Evolutionary conservation across 306 rosid genomes (phyloP), one percentile per base, ranked within the genome.

Genomic region (Malus fusca): DNA sequence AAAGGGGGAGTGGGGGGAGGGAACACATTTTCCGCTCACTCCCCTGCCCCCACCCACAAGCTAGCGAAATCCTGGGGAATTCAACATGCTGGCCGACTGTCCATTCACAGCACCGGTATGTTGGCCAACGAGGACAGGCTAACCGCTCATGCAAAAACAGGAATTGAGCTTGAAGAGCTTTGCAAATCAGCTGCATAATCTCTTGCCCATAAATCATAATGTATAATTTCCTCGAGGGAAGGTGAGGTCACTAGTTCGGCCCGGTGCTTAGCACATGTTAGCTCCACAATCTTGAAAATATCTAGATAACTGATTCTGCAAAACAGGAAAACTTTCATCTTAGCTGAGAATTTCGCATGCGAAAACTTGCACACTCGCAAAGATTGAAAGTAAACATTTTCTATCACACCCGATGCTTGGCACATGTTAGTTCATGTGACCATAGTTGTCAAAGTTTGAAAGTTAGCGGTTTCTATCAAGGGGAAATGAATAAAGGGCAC

Each of bases 251-350:
- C 82, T 80, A 96, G 69, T 75, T 96, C 99, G 4, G 61, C 66
- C 77, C 43, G 88, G 85, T 96, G 99, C 79, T 90, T 87, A 60
- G 86, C 89, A 44, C 98, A 96, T 61, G 99, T 96, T 43, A 87
- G 85, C 91, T 96, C 98, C 71, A 96, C 99, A 35, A 92, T 88
- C 85, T 89, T 92, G 89, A 96, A 96, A 61, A 92, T 96, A 74
- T 92, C 99, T 83, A 95, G 81, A 90, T 92, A 95, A 81, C 90
- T 11, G 62, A 95, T 95, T 83, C 99, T 96, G 92, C 26, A 87
- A 82, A 65, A 67, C 58, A 31, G 71, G 60, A 69, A 58, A 58
- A 65, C 22, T 55, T 62, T 44, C 21, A 30, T 63, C 30, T 62
- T 74, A 74, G 78, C 48, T 2, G 61, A 21, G 11, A 35, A 30